Percentiles rank a stretch among this genome's conserved stretches.
These are phyloP conservation scores for Jimgerdemannia lactiflua DNA, from an alignment of 192 early-diverging fungal genomes.

Conservation along the genomic window DNA sequence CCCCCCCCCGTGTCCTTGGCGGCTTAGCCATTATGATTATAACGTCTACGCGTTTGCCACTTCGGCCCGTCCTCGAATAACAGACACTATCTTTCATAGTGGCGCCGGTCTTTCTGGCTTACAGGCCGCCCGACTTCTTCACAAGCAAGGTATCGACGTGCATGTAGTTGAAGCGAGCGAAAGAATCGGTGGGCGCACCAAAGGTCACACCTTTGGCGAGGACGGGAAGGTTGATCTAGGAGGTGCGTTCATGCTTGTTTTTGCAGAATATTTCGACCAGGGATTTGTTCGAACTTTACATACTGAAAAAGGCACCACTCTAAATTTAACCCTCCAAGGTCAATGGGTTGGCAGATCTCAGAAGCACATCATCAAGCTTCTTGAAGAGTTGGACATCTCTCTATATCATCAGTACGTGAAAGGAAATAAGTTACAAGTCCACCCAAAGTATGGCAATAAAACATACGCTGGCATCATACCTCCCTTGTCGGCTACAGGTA, in stretches of 20 bases:
- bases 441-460: conserved; percentile 6
- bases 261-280: no score
- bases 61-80: no score
- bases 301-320: background rate
- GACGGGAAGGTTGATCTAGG: conserved; percentile 13
- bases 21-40: no score
- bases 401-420: conserved; percentile 8
- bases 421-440: conserved; percentile 4
- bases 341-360: conserved; percentile 19
- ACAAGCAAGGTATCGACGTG: conserved; percentile 14
- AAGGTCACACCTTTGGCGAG: conserved; percentile 1
- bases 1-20: no score
- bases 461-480: conserved; percentile 6
- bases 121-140: conserved; percentile 9
- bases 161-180: conserved; percentile 10
- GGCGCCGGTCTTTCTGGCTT: conserved; percentile 17
- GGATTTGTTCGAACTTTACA: background rate
- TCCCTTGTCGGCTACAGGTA: background rate
- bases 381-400: conserved; percentile 8
- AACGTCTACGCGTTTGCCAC: no score
- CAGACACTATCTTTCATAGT: background rate
- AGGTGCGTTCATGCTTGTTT: conserved; percentile 1
- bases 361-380: conserved; percentile 8
- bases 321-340: background rate
- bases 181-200: conserved; percentile 12